phyloP scores from a whole-genome alignment of 768 basidiomycete genomes.

The Mycena olivaceomarginata region DNA sequence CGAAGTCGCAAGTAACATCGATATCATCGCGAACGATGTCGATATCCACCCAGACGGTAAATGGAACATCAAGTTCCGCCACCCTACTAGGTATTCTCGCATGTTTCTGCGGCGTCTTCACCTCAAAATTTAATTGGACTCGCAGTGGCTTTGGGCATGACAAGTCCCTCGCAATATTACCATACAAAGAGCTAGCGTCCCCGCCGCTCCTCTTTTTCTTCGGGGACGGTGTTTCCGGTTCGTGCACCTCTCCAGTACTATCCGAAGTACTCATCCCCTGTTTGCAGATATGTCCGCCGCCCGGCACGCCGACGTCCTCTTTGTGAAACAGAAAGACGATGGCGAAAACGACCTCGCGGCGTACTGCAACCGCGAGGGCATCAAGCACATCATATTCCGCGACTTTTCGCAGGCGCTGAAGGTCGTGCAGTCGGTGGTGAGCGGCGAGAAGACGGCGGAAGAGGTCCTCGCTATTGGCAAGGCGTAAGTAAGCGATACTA shows the following conservation, averaged over 20 bases:
- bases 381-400: conserved; percentile 86
- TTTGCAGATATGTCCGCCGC: conserved; percentile 92
- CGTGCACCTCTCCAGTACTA: conserved; percentile 37
- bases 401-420: conserved; percentile 80
- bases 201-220: conserved; percentile 96
- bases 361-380: conserved; percentile 88
- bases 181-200: conserved; percentile 82
- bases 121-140: conserved; percentile 12
- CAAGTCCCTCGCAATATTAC: conserved; percentile 95
- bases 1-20: conserved; percentile 83
- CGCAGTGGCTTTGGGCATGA: conserved; percentile 93
- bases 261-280: not conserved
- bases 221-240: conserved; percentile 97
- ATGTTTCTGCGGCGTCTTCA: not conserved
- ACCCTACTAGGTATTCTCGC: conserved; percentile 83
- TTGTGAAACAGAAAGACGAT: conserved; percentile 88
- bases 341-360: conserved; percentile 91
- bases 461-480: conserved; percentile 62
- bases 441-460: conserved; percentile 76
- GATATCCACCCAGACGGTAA: conserved; percentile 75
- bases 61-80: conserved; percentile 92
- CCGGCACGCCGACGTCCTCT: conserved; percentile 93
- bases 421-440: conserved; percentile 81
- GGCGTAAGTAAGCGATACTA: not conserved
- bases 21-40: conserved; percentile 97